Evolutionary conservation across 371 early-diverging fungal genomes (phyloP).

Genomic region (Saksenaea oblongispora): DNA sequence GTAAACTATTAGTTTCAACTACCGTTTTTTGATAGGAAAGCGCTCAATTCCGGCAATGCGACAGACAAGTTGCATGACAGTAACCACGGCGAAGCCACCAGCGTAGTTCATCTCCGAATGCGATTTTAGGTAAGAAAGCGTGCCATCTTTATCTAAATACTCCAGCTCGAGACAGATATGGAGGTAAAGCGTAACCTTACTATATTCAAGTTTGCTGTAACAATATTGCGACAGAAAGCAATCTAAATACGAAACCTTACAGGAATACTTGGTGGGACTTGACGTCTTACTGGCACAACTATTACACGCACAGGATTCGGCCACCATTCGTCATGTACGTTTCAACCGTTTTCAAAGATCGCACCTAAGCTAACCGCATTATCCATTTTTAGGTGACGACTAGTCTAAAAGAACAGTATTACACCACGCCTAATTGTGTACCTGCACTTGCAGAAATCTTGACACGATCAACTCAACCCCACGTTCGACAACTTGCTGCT

Average conservation of each 20-base stretch:
- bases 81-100: too few species aligned
- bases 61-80: too few species aligned
- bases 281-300: conserved; percentile 43
- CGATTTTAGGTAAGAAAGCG: too few species aligned
- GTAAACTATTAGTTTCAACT: too few species aligned
- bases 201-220: not conserved
- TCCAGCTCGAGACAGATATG: not conserved
- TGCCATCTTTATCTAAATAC: too few species aligned
- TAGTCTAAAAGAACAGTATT: conserved; percentile 69
- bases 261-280: conserved; percentile 49
- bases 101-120: too few species aligned
- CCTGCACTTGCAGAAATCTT: conserved; percentile 74
- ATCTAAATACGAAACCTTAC: not conserved
- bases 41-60: too few species aligned
- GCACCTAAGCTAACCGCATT: not conserved
- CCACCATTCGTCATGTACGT: conserved; percentile 48
- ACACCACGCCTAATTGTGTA: conserved; percentile 61
- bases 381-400: conserved; percentile 56
- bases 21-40: too few species aligned
- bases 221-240: not conserved
- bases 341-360: not conserved
- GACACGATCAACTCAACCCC: conserved; percentile 53
- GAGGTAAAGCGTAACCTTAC: not conserved
- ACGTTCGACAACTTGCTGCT: conserved; percentile 85
- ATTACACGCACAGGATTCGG: conserved; percentile 51